Conservation (phyloP, 192 early-diverging fungal species). For the Mortierella alpina region DNA sequence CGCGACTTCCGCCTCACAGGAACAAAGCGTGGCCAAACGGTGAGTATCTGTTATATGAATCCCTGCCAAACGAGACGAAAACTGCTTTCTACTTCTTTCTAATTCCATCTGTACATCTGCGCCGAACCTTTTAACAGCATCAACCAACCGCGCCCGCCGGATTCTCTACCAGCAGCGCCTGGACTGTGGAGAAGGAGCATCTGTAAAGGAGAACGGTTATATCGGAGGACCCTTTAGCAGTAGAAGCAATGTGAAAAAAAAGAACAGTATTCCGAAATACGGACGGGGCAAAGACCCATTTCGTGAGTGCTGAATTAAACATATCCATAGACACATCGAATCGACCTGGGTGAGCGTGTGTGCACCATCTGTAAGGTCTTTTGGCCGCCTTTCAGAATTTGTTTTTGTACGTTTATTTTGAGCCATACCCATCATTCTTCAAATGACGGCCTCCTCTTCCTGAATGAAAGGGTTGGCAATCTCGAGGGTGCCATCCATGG, state of each 20-base stretch:
- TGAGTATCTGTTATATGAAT: slow-evolving; percentile 19
- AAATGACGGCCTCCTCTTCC: slow-evolving; percentile 36
- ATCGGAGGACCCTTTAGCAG: too few relatives aligned
- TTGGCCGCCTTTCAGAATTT: neutral
- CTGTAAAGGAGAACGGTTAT: slow-evolving; percentile 9
- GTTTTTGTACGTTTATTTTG: neutral
- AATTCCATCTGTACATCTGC: neutral
- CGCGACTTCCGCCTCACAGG: slow-evolving; percentile 82
- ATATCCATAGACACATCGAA: too few relatives aligned
- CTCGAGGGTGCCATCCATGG: slow-evolving; percentile 88
- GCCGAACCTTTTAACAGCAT: slow-evolving; percentile 19
- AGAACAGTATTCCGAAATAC: neutral
- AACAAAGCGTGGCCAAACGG: slow-evolving; percentile 72
- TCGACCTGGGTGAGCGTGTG: too few relatives aligned
- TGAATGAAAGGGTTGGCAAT: slow-evolving; percentile 91
- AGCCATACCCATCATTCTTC: neutral
- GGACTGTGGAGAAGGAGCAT: slow-evolving; percentile 69
- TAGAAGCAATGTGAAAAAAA: neutral
- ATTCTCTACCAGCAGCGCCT: slow-evolving; percentile 79
- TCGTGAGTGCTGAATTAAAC: neutral
- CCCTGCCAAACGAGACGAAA: neutral
- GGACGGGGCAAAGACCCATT: neutral
- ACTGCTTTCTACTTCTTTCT: neutral
- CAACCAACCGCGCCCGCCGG: slow-evolving; percentile 63
- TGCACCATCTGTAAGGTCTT: neutral